Base-by-base conservation (phyloP, 140 eudicot species). In the Anethum foeniculum region DNA sequence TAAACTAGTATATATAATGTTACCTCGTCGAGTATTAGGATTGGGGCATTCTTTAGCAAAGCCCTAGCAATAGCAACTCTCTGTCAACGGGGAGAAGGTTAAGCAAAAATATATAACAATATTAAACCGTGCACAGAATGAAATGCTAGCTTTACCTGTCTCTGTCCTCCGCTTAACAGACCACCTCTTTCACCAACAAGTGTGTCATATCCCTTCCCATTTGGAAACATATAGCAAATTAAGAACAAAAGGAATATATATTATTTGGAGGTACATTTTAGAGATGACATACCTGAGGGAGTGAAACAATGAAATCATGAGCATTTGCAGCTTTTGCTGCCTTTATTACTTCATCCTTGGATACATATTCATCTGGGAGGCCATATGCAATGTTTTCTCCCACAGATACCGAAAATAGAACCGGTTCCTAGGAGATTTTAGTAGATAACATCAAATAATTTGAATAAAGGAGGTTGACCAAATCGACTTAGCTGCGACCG, bases 261-360 rank as follows among this genome's bases (percentile, higher is more conserved):
- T 3, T 39, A 47, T 38, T 1, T 38, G n/a, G n/a, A 49, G 51
- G 80, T 30, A 41, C 6, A 73, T 62, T 6, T 56, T 56, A 77
- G 43, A 75, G 39, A 49, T 46, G 56, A 72, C 84, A 80, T 80
- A 92, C 99, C 97, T 94, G 97, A 52, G 99, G 99, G 81, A 94
- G 87, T 79, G 97, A 89, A 77, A 94, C 86, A 58, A 94, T 94
- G 75, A 94, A 94, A 71, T 94, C 97, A 83, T 94, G 99, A 79
- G 99, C 99, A 87, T 94, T 94, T 58, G 99, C 99, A 75, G 99
- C 99, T 86, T 94, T 94, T 78, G 99, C 99, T 71, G 99, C 99
- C 84, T 91, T 88, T 52, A 92, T 88, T 78, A 94, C 84, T 80
- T 92, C 99, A 83, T 94, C 97, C 86, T 84, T 89, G 58, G 99